A percentile compares a stretch with the other conserved stretches of the same genome.
Conservation (phyloP, 139 green algal species). For the Pleodorina starrii region DNA sequence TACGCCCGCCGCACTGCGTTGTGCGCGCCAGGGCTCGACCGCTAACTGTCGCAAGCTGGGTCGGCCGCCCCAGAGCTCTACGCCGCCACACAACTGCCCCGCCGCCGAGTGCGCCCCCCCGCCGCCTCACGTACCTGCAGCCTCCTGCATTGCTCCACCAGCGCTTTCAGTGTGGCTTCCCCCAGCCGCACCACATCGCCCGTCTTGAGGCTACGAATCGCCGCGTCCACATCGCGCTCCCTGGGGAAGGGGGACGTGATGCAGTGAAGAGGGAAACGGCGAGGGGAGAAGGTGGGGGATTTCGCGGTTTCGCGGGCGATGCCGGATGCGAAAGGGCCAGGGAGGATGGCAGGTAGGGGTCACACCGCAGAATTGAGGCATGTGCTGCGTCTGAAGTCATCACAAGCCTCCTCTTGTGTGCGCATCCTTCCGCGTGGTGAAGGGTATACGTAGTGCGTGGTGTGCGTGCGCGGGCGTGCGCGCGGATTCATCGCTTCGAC, state of each 20-base stretch:
- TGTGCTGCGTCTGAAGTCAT: neutral
- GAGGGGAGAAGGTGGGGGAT: neutral
- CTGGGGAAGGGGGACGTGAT: neutral
- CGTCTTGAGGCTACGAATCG: slow-evolving; percentile 32
- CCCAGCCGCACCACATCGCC: slow-evolving; percentile 39
- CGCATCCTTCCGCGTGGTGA: neutral
- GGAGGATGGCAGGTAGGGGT: neutral
- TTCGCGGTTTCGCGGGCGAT: neutral
- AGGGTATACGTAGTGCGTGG: neutral
- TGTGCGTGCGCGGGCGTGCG: neutral
- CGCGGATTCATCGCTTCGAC: neutral
- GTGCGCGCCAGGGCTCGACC: neutral
- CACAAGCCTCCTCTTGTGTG: neutral
- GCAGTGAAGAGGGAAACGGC: too few species aligned
- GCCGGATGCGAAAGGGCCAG: neutral
- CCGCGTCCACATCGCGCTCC: slow-evolving; percentile 32
- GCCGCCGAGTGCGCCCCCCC: too few species aligned
- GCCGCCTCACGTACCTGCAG: slow-evolving; percentile 34
- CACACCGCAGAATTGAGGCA: neutral
- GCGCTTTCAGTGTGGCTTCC: slow-evolving; percentile 4
- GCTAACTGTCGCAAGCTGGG: neutral
- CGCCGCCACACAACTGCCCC: neutral
- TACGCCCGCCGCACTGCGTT: neutral
- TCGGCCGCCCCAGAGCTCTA: neutral
- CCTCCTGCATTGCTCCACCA: slow-evolving; percentile 46